Percentiles rank a stretch among this genome's conserved stretches.
Conservation (phyloP, 805 yeast species). For the Ogataea henricii region DNA sequence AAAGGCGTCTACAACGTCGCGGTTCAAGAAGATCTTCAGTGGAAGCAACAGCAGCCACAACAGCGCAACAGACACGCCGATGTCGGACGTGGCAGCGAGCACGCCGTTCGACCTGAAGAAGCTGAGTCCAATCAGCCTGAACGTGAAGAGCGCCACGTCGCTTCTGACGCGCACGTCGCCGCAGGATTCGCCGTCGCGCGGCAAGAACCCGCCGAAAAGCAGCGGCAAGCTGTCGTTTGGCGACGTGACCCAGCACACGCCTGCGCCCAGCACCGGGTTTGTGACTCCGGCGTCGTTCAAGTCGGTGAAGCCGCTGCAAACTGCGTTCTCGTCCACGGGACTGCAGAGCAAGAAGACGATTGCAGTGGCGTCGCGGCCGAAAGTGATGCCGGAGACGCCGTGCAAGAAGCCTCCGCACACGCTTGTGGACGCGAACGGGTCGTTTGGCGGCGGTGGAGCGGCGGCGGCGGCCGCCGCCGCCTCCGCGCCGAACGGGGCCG, state of each 20-base stretch:
- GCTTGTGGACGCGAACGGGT: slow-evolving; percentile 31
- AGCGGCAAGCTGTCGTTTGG: background rate
- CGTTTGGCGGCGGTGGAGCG: slow-evolving; percentile 24
- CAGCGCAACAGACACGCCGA: slow-evolving; percentile 9
- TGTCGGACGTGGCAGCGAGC: slow-evolving; percentile 13
- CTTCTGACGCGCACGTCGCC: slow-evolving; percentile 12
- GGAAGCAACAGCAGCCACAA: background rate
- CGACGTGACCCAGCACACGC: slow-evolving; percentile 15
- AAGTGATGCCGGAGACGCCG: slow-evolving; percentile 64
- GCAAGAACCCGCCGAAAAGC: slow-evolving; percentile 11
- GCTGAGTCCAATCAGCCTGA: slow-evolving; percentile 17
- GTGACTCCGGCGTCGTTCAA: slow-evolving; percentile 60
- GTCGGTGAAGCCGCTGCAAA: slow-evolving; percentile 79
- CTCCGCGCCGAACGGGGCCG: slow-evolving; percentile 4
- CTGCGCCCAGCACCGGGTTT: slow-evolving; percentile 24
- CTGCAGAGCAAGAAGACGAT: slow-evolving; percentile 60
- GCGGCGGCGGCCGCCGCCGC: background rate
- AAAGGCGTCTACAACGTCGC: slow-evolving; percentile 26
- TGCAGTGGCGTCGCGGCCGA: slow-evolving; percentile 37
- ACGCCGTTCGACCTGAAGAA: slow-evolving; percentile 25
- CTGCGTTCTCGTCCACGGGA: slow-evolving; percentile 80
- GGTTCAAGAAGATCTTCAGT: slow-evolving; percentile 25
- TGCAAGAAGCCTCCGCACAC: slow-evolving; percentile 48
- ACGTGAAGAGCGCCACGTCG: slow-evolving; percentile 11
- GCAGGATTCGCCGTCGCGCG: slow-evolving; percentile 24